Base-by-base conservation (phyloP, 306 rosid genomes). In the Cajanus cajan region DNA sequence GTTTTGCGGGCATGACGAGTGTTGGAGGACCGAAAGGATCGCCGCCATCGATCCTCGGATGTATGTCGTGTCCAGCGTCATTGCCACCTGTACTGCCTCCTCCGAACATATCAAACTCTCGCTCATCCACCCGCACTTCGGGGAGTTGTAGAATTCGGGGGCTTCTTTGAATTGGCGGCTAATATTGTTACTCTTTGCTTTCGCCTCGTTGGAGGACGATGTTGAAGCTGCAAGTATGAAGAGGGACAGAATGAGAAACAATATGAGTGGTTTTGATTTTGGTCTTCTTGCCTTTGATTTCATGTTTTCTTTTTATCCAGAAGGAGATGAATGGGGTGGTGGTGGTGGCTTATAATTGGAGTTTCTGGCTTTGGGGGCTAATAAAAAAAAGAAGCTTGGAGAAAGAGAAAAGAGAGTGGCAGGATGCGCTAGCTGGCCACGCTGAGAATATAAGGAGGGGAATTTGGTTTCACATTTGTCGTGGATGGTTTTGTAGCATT, bases 11-110 rank as follows among this genome's bases (percentile, higher is more conserved):
- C 98, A 94, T 16, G 98, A 89, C 0, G 96, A 82, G 89, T 94
- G 98, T 65, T 94, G 98, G 16, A 94, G 90, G 8, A 89, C 86
- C 2, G 98, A 94, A 34, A 94, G 91, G 33, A 94, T 82, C 0
- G 97, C 98, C 0, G 98, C 98, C 98, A 94, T 90, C 80, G 98
- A 94, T 4, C 98, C 98, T 0, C 98, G 86, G 80, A 94, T 79
- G 91, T 94, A 94, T 6, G 93, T 83, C 0, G 88, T 88, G 91
- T 94, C 98, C 2, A 94, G 79, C 0, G 98, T 94, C 98, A 94
- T 94, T 28, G 98, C 98, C 0, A 94, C 90, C 34, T 92, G 94
- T 2, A 94, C 90, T 3, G 82, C 90, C 14, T 78, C 82, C 7
- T 67, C 79, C 0, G 91, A 91, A 86, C 98, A 93, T 6, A 88